phyloP scores from a whole-genome alignment of 768 basidiomycete species.

The Steccherinum ochraceum region DNA sequence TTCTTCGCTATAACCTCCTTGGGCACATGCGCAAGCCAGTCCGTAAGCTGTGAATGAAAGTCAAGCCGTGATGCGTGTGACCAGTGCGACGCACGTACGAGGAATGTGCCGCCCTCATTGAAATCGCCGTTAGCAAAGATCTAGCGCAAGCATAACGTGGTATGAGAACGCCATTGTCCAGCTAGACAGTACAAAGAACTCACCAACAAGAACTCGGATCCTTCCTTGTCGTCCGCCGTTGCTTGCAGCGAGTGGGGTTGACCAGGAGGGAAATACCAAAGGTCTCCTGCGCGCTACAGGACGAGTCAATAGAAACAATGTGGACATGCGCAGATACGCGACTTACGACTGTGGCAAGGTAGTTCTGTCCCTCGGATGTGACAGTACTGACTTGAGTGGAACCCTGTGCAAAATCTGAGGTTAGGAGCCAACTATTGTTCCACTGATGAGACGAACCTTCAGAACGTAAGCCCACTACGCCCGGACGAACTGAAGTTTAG shows the following conservation, averaged over 20 bases:
- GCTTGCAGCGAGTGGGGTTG: constrained; percentile 32
- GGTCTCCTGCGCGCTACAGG: constrained; percentile 20
- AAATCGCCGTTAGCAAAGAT: constrained; percentile 37
- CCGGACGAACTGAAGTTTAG: not conserved
- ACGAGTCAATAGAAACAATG: no score
- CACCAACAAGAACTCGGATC: constrained; percentile 29
- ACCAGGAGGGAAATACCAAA: constrained; percentile 33
- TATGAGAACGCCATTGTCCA: no score
- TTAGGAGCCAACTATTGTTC: not conserved
- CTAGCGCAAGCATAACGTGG: constrained; percentile 7
- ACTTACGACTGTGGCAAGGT: constrained; percentile 16
- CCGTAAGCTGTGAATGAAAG: constrained; percentile 25
- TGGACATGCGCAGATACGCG: no score
- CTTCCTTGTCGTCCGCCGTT: constrained; percentile 19
- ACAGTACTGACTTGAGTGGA: constrained; percentile 17
- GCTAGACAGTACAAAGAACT: not conserved
- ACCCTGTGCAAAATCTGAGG: constrained; percentile 7
- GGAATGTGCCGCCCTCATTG: constrained; percentile 28
- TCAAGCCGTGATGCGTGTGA: no score
- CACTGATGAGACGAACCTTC: constrained; percentile 12
- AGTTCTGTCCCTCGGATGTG: constrained; percentile 20
- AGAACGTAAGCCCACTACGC: constrained; percentile 27
- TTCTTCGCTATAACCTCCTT: constrained; percentile 33
- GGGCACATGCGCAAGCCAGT: constrained; percentile 27
- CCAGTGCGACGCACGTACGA: constrained; percentile 21